Conservation (phyloP, 768 basidiomycete genomes). For the Dictyophora rubrovolvata region DNA sequence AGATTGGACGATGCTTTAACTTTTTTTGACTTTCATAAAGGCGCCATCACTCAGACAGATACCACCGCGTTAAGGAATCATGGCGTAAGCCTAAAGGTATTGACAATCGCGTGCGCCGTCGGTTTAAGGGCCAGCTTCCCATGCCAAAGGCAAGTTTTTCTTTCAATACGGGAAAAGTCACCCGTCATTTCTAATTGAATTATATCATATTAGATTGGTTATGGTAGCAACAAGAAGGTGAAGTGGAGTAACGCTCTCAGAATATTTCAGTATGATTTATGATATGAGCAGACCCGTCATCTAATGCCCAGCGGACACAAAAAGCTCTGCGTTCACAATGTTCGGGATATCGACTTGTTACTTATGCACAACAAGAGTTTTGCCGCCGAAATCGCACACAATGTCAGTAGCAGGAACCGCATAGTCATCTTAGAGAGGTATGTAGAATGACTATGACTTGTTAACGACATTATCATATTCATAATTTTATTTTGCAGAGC, state of each 20-base stretch:
- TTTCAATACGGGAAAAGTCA: background rate
- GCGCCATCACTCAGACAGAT: conserved; percentile 98
- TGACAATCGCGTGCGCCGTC: conserved; percentile 92
- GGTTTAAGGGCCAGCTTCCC: conserved; percentile 89
- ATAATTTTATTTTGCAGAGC: conserved; percentile 38
- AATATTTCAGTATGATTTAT: background rate
- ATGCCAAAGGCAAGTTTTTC: conserved; percentile 86
- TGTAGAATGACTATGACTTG: conserved; percentile 12
- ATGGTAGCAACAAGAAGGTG: conserved; percentile 82
- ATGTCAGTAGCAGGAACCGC: conserved; percentile 92
- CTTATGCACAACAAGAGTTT: conserved; percentile 97
- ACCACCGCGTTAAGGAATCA: conserved; percentile 92
- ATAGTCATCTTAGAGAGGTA: conserved; percentile 82
- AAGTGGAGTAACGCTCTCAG: background rate
- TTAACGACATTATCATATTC: conserved; percentile 9
- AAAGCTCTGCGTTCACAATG: conserved; percentile 91
- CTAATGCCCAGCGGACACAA: conserved; percentile 93
- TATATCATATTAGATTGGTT: conserved; percentile 49
- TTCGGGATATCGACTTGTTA: conserved; percentile 87
- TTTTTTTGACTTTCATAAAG: conserved; percentile 27
- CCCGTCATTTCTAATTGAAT: background rate
- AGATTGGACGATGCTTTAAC: conserved; percentile 21
- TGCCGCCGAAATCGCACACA: conserved; percentile 94
- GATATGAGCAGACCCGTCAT: conserved; percentile 63
- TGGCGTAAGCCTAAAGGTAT: conserved; percentile 99